phyloP scores from a whole-genome alignment of 179 eudicot genomes.

The Sideroxylon spinosum region DNA sequence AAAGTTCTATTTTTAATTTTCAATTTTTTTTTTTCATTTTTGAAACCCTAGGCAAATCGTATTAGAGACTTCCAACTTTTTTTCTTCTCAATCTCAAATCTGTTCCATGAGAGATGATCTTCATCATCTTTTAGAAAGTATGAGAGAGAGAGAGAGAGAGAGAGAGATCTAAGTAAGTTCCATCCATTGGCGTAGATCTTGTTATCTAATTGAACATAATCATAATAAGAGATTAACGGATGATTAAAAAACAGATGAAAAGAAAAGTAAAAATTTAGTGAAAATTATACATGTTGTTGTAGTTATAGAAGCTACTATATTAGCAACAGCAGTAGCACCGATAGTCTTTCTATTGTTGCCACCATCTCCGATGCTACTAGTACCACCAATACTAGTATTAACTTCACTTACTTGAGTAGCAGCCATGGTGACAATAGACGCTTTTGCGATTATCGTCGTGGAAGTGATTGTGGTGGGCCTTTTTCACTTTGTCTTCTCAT shows the following conservation, averaged over 20 bases:
- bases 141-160: conserved; percentile 5
- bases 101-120: background rate
- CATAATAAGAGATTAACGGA: background rate
- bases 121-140: background rate
- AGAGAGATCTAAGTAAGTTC: background rate
- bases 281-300: conserved; percentile 17
- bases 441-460: background rate
- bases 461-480: conserved; percentile 15
- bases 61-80: too few species aligned
- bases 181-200: background rate
- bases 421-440: background rate
- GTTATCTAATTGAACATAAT: background rate
- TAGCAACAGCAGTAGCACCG: background rate
- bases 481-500: conserved; percentile 74
- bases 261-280: background rate
- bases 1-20: too few species aligned
- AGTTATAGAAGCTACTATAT: background rate
- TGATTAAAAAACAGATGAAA: background rate
- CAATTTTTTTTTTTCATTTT: too few species aligned
- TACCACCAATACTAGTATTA: background rate
- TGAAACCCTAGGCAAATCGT: too few species aligned
- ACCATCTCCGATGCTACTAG: background rate
- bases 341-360: background rate
- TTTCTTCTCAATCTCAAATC: background rate
- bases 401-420: background rate